Evolutionary conservation across 331 rosid genomes (phyloP).

Genomic region (Arachis monticola): DNA sequence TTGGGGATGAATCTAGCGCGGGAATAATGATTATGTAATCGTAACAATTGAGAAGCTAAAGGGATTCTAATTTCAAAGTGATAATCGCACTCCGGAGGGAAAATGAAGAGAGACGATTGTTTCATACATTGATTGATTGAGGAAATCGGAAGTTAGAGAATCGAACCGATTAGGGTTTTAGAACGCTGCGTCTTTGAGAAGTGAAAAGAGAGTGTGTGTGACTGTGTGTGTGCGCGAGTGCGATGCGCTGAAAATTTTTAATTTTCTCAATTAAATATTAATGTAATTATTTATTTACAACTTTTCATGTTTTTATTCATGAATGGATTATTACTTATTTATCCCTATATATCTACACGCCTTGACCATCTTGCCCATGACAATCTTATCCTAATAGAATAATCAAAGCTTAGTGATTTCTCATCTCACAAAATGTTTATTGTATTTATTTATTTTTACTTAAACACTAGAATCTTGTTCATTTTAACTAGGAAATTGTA

Average conservation of each 20-base stretch:
- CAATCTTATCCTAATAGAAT: neutral
- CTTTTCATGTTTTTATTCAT: neutral
- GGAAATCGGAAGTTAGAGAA: conserved; percentile 23
- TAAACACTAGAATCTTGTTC: too few relatives aligned
- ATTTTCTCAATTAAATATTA: neutral
- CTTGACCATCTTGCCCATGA: conserved; percentile 3
- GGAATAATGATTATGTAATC: neutral
- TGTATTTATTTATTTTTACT: too few relatives aligned
- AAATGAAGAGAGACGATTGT: neutral
- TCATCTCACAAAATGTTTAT: too few relatives aligned
- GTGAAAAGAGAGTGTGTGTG: conserved; percentile 9
- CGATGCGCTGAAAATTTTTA: conserved; percentile 4
- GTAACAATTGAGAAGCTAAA: conserved; percentile 21
- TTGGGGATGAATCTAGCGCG: conserved; percentile 35
- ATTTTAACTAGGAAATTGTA: too few relatives aligned
- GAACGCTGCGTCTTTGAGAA: conserved; percentile 40
- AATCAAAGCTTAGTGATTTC: too few relatives aligned
- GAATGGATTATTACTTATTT: conserved; percentile 1
- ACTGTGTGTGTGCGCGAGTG: neutral
- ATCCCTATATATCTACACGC: neutral
- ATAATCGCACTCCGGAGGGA: neutral
- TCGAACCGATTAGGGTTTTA: conserved; percentile 49
- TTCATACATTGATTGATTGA: neutral
- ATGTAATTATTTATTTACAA: neutral
- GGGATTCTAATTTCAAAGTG: neutral